phyloP scores from a whole-genome alignment of 2,329 filamentous ascomycete species.

The Colletotrichum horii region DNA sequence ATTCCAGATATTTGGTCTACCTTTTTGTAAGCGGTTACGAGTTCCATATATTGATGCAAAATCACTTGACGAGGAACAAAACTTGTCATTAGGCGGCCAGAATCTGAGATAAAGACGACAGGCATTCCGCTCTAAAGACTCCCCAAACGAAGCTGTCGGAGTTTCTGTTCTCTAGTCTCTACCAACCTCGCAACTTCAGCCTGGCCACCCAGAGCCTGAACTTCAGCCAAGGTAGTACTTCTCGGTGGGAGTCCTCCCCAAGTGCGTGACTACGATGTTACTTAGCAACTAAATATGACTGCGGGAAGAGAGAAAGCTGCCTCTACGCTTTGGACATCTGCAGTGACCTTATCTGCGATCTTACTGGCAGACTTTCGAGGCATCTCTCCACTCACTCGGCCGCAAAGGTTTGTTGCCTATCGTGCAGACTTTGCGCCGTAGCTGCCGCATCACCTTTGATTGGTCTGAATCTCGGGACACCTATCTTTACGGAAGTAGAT shows the following conservation, averaged over 20 bases:
- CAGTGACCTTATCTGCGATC: slow-evolving; percentile 35
- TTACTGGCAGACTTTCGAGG: slow-evolving; percentile 30
- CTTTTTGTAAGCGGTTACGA: background rate
- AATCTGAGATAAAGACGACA: background rate
- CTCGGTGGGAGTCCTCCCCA: slow-evolving; percentile 27
- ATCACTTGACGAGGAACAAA: background rate
- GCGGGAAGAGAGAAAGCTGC: slow-evolving; percentile 3
- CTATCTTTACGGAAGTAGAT: slow-evolving; percentile 27
- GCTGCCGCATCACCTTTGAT: slow-evolving; percentile 37
- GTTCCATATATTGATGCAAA: background rate
- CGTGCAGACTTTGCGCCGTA: slow-evolving; percentile 36
- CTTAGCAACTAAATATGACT: background rate
- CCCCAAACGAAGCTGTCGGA: background rate
- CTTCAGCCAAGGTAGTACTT: slow-evolving; percentile 30
- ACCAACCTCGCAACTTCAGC: slow-evolving; percentile 20
- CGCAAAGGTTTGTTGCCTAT: slow-evolving; percentile 37
- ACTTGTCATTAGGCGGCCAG: background rate
- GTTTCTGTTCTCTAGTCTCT: background rate
- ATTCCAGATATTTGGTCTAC: background rate
- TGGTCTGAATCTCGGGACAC: slow-evolving; percentile 32
- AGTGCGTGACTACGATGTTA: background rate
- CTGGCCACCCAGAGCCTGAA: slow-evolving; percentile 31
- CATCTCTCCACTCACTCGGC: slow-evolving; percentile 31
- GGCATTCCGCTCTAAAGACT: background rate
- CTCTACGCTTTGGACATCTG: slow-evolving; percentile 31